phyloP scores from a whole-genome alignment of 352 stramenopile genomes.

The Globisporangium yorkense region DNA sequence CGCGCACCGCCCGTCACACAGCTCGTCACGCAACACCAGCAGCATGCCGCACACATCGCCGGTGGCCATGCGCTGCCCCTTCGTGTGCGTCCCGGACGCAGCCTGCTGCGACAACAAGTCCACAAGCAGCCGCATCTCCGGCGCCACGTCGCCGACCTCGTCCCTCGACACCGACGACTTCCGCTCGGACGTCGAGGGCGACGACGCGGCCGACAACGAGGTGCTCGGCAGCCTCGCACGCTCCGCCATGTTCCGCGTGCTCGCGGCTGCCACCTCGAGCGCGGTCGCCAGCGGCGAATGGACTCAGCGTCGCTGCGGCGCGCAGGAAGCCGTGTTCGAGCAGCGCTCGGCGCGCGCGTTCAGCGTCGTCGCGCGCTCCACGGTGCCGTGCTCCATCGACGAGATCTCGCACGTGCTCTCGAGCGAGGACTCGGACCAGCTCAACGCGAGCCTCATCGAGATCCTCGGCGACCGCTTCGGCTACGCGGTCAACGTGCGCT shows the following conservation, averaged over 20 bases:
- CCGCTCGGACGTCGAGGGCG: background rate
- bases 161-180: background rate
- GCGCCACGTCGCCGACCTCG: conserved; percentile 7
- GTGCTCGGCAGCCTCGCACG: conserved; percentile 8
- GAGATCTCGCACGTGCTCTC: conserved; percentile 19
- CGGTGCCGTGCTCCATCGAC: conserved; percentile 18
- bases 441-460: conserved; percentile 23
- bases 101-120: background rate
- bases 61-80: conserved; percentile 6
- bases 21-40: background rate
- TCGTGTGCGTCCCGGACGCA: conserved; percentile 3
- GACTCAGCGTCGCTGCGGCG: conserved; percentile 1
- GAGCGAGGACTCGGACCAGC: conserved; percentile 18
- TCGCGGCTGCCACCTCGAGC: conserved; percentile 7
- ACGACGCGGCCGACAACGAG: conserved; percentile 4
- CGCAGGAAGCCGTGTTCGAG: conserved; percentile 9
- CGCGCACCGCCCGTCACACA: background rate
- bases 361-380: conserved; percentile 14
- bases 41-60: background rate
- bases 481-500: conserved; percentile 22
- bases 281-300: conserved; percentile 4
- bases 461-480: conserved; percentile 19
- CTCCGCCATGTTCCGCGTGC: conserved; percentile 9
- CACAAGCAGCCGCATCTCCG: conserved; percentile 4
- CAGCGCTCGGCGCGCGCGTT: conserved; percentile 8